Conservation (phyloP, 2,329 filamentous ascomycete species). For the Clarireedia paspali region DNA sequence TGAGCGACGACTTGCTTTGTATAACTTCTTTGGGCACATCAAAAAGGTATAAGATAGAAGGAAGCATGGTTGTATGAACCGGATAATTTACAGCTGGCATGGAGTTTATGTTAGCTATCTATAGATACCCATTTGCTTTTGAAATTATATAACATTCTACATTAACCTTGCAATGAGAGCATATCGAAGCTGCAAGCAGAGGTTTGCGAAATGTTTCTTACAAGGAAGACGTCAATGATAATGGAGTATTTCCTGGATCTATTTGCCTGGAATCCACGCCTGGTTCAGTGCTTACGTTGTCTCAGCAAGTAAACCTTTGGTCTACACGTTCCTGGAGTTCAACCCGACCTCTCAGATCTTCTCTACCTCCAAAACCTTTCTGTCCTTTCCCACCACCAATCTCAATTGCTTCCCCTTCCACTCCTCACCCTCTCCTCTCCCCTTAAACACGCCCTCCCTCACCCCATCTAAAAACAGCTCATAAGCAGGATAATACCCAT, state of each 20-base stretch:
- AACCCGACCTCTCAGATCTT: slow-evolving; percentile 13
- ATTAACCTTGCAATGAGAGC: not conserved
- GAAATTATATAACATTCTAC: not conserved
- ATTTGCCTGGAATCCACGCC: not conserved
- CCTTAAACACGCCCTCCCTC: slow-evolving; percentile 39
- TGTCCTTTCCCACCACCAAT: slow-evolving; percentile 40
- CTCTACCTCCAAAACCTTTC: slow-evolving; percentile 34
- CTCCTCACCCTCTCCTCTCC: slow-evolving; percentile 8
- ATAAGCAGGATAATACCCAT: slow-evolving; percentile 49
- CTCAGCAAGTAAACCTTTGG: too few species aligned
- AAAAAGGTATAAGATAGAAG: not conserved
- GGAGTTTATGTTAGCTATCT: slow-evolving; percentile 5
- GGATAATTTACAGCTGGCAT: not conserved
- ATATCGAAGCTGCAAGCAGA: not conserved
- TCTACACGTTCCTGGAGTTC: not conserved
- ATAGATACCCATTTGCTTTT: slow-evolving; percentile 13
- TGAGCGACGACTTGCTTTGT: too few species aligned
- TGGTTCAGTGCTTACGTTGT: not conserved
- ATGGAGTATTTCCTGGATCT: not conserved
- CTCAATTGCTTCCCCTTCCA: slow-evolving; percentile 40
- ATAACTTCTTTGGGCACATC: not conserved
- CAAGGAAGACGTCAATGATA: not conserved
- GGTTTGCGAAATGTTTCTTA: not conserved
- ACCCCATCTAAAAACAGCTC: slow-evolving; percentile 45
- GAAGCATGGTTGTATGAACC: not conserved